Evolutionary conservation across 176 grass and related monocot genomes (phyloP).

Genomic region (Cenchrus fungigraminus): DNA sequence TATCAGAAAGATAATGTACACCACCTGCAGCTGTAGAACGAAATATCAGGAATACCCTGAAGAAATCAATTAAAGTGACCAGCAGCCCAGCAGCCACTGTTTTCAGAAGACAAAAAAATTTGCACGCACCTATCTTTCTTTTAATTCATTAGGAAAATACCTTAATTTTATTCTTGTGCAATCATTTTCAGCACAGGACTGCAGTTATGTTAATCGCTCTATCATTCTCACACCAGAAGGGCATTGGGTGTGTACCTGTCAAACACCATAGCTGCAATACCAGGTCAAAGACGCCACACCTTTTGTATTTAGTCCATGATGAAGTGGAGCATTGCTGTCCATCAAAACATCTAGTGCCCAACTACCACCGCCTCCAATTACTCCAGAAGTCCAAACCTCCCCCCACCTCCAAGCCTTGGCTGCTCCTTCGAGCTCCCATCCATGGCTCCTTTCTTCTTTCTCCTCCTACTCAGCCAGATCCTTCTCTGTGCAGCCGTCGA

Average conservation of each 20-base stretch:
- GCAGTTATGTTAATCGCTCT: conserved; percentile 7
- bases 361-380: conserved; percentile 5
- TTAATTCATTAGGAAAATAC: not conserved
- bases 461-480: conserved; percentile 42
- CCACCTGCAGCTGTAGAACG: not conserved
- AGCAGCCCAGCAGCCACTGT: not conserved
- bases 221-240: conserved; percentile 13
- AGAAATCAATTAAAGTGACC: conserved; percentile 21
- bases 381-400: conserved; percentile 20
- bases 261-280: not conserved
- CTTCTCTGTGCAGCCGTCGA: conserved; percentile 47
- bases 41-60: not conserved
- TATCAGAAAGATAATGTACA: not conserved
- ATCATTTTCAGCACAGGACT: conserved; percentile 10
- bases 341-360: conserved; percentile 11
- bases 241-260: conserved; percentile 16
- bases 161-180: not conserved
- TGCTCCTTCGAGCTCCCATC: conserved; percentile 40
- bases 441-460: conserved; percentile 39
- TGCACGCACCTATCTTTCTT: not conserved
- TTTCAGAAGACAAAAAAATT: not conserved
- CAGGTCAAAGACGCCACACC: conserved; percentile 45
- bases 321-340: conserved; percentile 18
- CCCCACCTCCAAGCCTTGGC: conserved; percentile 9
- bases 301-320: conserved; percentile 24